Conservation (phyloP, 805 yeast species). For the Wickerhamomyces hampshirensis region DNA sequence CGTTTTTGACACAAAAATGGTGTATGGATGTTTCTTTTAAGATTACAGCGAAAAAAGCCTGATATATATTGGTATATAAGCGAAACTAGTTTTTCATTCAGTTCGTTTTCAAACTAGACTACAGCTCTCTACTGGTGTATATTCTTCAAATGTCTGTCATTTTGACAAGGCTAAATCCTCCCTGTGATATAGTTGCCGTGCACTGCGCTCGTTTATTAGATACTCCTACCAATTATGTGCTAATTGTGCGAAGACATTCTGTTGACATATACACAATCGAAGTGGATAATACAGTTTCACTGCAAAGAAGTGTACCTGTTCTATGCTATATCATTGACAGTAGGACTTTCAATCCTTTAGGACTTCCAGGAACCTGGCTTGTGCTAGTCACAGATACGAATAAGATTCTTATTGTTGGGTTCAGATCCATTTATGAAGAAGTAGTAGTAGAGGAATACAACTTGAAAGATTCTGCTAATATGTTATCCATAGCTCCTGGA, state of each 20-base stretch:
- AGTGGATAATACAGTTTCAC: not conserved
- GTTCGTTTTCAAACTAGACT: too few relatives aligned
- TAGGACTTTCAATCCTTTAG: conserved; percentile 7
- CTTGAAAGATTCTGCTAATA: conserved; percentile 7
- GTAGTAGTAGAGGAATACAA: conserved; percentile 11
- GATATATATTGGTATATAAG: too few relatives aligned
- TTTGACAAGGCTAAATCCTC: conserved; percentile 10
- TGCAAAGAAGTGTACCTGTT: conserved; percentile 9
- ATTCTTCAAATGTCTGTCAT: conserved; percentile 11
- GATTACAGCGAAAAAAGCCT: too few relatives aligned
- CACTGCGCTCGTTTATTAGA: conserved; percentile 5
- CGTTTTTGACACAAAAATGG: too few relatives aligned
- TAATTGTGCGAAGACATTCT: conserved; percentile 12
- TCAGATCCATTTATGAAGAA: conserved; percentile 7
- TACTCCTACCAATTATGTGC: conserved; percentile 6
- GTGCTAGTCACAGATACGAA: conserved; percentile 13
- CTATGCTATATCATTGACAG: conserved; percentile 17
- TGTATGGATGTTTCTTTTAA: too few relatives aligned
- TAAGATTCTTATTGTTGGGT: conserved; percentile 14
- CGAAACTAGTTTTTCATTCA: too few relatives aligned
- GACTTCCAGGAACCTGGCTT: conserved; percentile 11
- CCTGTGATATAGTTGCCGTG: conserved; percentile 7
- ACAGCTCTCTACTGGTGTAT: too few relatives aligned
- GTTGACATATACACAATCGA: conserved; percentile 11
- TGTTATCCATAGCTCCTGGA: conserved; percentile 8